phyloP scores from a whole-genome alignment of 179 eudicot species.

The Vitellaria paradoxa region DNA sequence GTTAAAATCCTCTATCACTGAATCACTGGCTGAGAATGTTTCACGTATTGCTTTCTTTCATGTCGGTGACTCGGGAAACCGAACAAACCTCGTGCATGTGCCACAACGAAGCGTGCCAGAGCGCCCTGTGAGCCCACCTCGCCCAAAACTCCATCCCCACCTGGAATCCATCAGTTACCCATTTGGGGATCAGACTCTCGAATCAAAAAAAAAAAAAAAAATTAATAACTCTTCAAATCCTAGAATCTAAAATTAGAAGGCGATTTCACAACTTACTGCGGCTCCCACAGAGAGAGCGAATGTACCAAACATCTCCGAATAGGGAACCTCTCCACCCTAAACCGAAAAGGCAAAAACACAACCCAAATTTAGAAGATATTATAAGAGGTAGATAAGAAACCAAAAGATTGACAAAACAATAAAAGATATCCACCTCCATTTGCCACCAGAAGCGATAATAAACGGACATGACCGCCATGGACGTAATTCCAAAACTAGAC shows the following conservation, averaged over 20 bases:
- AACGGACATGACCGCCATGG: constrained; percentile 84
- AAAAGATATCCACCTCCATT: constrained; percentile 48
- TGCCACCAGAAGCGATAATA: constrained; percentile 88
- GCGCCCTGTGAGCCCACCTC: constrained; percentile 94
- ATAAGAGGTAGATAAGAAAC: not conserved
- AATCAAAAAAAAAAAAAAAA: too few relatives aligned
- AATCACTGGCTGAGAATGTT: not conserved
- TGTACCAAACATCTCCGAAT: constrained; percentile 85
- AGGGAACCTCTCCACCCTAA: constrained; percentile 88
- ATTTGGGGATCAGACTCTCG: not conserved
- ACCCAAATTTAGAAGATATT: not conserved
- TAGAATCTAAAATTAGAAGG: not conserved
- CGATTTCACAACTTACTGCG: constrained; percentile 55
- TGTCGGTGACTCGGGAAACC: not conserved
- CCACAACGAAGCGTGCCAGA: constrained; percentile 99
- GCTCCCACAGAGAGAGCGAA: constrained; percentile 95
- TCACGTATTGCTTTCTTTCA: not conserved
- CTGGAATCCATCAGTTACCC: constrained; percentile 30
- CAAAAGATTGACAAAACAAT: not conserved
- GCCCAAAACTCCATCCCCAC: constrained; percentile 99
- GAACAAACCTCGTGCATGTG: constrained; percentile 88
- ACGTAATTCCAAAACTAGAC: constrained; percentile 84
- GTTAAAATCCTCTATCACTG: not conserved
- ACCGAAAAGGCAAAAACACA: constrained; percentile 8
- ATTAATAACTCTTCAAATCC: not conserved